A percentile compares a stretch with the other conserved stretches of the same genome.
Evolutionary conservation across 352 stramenopile genomes (phyloP).

Genomic region (Achlya hypogyna): DNA sequence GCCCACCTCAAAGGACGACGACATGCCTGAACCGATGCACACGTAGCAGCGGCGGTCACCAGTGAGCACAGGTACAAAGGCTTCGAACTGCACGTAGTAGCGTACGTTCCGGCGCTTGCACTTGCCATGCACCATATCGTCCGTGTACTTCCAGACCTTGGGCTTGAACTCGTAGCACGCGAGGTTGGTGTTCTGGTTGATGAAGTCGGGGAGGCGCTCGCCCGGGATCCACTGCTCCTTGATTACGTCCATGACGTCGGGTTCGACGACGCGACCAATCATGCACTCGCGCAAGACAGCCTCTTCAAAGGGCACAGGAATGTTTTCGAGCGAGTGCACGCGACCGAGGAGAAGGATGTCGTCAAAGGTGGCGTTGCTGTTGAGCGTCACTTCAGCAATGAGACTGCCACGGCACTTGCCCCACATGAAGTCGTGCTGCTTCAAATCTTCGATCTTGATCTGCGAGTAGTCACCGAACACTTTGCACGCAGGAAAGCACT

Average conservation of each 20-base stretch:
- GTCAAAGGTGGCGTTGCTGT: constrained; percentile 72
- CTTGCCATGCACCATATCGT: constrained; percentile 83
- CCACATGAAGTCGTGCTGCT: constrained; percentile 87
- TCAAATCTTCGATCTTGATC: constrained; percentile 83
- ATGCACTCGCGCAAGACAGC: constrained; percentile 78
- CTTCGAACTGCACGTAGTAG: constrained; percentile 85
- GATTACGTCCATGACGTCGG: constrained; percentile 70
- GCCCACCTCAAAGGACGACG: constrained; percentile 75
- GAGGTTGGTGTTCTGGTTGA: constrained; percentile 59
- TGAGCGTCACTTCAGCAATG: constrained; percentile 74
- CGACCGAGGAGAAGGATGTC: constrained; percentile 70
- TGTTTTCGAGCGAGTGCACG: constrained; percentile 78
- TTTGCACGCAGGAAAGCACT: constrained; percentile 85
- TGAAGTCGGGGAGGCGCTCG: constrained; percentile 74
- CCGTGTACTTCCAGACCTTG: constrained; percentile 85
- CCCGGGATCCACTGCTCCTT: constrained; percentile 82
- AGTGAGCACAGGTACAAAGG: constrained; percentile 63
- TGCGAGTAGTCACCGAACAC: constrained; percentile 86
- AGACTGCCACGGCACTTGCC: constrained; percentile 79
- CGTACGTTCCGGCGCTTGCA: constrained; percentile 83
- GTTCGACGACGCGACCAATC: constrained; percentile 64
- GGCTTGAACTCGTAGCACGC: constrained; percentile 83
- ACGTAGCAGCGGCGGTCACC: constrained; percentile 73
- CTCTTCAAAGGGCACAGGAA: constrained; percentile 75
- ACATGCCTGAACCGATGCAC: constrained; percentile 81